Evolutionary conservation across 2,329 filamentous ascomycete species (phyloP), one percentile per base, ranked within the genome.

Genomic region (Magnaporthiopsis rhizophila): DNA sequence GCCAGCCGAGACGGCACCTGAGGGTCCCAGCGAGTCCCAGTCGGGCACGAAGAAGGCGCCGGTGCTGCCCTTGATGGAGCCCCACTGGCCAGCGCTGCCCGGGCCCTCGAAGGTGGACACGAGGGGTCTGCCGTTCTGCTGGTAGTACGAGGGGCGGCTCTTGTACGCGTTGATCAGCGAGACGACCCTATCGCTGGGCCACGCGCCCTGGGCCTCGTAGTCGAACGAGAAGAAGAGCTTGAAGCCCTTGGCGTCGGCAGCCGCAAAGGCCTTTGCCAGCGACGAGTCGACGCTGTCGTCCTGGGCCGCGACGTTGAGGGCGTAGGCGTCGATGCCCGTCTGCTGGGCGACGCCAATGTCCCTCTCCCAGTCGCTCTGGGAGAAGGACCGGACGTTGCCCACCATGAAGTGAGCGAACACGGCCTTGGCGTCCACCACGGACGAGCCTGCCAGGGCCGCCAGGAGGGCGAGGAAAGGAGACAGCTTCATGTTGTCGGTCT

Each of bases 171-270:
- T 77, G 61, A 73, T 75, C 53, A 84, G 79, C 68, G 85, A 81
- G 0, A 77, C 80, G 0, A 78, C 71, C 2, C 72, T 71, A 26
- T 69, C 70, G 2, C 74, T 77, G 65, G 82, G 85, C 65, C 79
- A 72, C 15, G 75, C 76, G 64, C 84, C 75, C 69, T 79, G 80
- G 59, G 50, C 61, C 24, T 26, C 45, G 70, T 83, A 84, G 72
- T 85, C 83, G 66, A 85, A 85, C 1, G 82, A 84, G 66, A 85
- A 78, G 64, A 85, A 83, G 18, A 83, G 34, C 21, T 53, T 60
- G 0, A 71, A 68, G 6, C 26, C 32, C 58, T 36, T 59, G 26
- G 12, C 3, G 13, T 34, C 61, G 61, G 50, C 61, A n/a, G 61
- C 80, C 64, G 83, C 82, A 76, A 85, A 81, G 60, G 73, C 75